A percentile compares a stretch with the other conserved stretches of the same genome.
These are phyloP conservation scores for Gryganskiella cystojenkinii DNA, from an alignment of 192 early-diverging fungal genomes.

Conservation along the genomic window DNA sequence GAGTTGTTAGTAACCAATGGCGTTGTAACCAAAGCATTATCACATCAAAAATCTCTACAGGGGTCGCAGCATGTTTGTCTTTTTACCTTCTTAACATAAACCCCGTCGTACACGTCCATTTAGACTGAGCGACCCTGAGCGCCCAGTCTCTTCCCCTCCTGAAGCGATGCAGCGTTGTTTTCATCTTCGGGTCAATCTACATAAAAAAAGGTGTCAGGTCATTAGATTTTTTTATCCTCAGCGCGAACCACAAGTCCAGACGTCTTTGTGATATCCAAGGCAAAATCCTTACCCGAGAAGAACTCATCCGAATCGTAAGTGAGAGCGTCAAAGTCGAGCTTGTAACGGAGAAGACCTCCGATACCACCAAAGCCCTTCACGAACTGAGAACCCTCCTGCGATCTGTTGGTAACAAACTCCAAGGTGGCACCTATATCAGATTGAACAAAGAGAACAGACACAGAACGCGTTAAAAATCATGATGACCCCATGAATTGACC, in stretches of 20 bases:
- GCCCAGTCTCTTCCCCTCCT: conserved; percentile 52
- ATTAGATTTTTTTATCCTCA: too few relatives aligned
- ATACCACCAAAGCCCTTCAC: conserved; percentile 99
- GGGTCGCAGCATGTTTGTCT: too few relatives aligned
- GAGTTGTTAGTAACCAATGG: too few relatives aligned
- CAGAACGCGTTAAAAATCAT: not conserved
- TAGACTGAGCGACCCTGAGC: conserved; percentile 41
- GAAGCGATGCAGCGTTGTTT: conserved; percentile 54
- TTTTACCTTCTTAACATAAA: conserved; percentile 47
- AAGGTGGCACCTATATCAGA: conserved; percentile 72
- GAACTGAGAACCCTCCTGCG: conserved; percentile 97
- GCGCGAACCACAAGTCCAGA: too few relatives aligned
- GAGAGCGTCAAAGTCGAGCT: conserved; percentile 83
- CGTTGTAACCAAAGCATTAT: too few relatives aligned
- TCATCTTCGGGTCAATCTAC: conserved; percentile 51
- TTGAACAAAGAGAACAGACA: not conserved
- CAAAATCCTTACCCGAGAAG: conserved; percentile 62
- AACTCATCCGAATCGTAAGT: conserved; percentile 73
- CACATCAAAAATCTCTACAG: too few relatives aligned
- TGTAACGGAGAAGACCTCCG: conserved; percentile 95
- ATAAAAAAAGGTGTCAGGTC: not conserved
- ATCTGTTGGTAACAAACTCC: conserved; percentile 97
- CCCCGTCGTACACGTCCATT: conserved; percentile 24
- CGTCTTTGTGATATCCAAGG: too few relatives aligned
- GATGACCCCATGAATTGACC: not conserved